Conservation (phyloP, 805 yeast species). For the Pichia cephalocereana region DNA sequence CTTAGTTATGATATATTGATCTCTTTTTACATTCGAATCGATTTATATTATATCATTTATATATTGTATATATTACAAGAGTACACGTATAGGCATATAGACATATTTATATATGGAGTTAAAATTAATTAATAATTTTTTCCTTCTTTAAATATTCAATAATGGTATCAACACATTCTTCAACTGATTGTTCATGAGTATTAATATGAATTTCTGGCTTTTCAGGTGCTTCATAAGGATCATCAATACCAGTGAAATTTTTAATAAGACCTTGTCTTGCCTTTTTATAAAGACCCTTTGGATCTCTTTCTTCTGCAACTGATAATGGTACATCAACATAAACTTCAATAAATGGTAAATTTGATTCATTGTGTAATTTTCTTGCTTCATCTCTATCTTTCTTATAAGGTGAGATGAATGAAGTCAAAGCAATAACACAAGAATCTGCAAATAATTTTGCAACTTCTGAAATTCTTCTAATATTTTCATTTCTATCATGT, state of each 20-base stretch:
- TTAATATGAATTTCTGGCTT: conserved; percentile 73
- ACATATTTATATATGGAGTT: no score
- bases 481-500: conserved; percentile 87
- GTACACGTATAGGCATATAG: no score
- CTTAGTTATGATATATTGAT: no score
- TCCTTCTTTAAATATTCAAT: conserved; percentile 45
- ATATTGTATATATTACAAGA: no score
- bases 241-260: conserved; percentile 92
- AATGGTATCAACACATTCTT: conserved; percentile 71
- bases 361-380: conserved; percentile 65
- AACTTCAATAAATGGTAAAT: conserved; percentile 81
- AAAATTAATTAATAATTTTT: conserved; percentile 7
- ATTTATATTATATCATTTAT: no score
- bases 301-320: conserved; percentile 95
- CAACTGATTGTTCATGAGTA: conserved; percentile 63
- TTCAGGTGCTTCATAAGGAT: conserved; percentile 92
- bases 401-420: conserved; percentile 88
- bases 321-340: conserved; percentile 88
- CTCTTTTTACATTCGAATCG: no score
- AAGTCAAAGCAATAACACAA: conserved; percentile 78
- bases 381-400: conserved; percentile 81
- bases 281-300: conserved; percentile 93
- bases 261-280: conserved; percentile 92
- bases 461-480: conserved; percentile 90
- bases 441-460: conserved; percentile 91